A percentile compares a stretch with the other conserved stretches of the same genome.
These are phyloP conservation scores for Tillandsia fasciculata DNA, from an alignment of 176 grass and related monocot species.

Conservation along the genomic window DNA sequence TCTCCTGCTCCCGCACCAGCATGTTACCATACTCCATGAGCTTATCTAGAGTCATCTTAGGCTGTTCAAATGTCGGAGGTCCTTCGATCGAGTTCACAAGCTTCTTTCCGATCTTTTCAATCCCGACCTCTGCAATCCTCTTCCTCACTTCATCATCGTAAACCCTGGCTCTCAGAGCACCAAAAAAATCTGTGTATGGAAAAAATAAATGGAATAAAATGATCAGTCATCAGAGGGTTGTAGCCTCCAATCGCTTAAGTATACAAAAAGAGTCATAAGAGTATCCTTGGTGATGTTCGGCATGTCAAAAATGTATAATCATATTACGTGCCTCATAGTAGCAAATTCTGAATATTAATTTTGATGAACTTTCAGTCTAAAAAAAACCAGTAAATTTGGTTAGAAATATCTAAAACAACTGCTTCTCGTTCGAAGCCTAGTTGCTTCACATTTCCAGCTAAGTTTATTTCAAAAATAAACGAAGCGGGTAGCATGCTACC, in stretches of 20 bases:
- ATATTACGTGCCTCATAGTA: no score
- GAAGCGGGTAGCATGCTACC: no score
- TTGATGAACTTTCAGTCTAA: no score
- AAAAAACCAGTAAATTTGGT: no score
- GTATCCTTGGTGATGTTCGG: no score
- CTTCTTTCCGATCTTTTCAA: slow-evolving; percentile 46
- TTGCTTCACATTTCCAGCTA: no score
- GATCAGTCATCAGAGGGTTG: background rate
- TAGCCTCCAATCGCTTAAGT: background rate
- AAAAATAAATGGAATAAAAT: background rate
- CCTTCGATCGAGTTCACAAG: slow-evolving; percentile 77
- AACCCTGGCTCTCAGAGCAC: slow-evolving; percentile 69
- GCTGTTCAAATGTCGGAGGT: slow-evolving; percentile 57
- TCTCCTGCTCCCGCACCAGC: slow-evolving; percentile 77
- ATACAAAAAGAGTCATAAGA: no score
- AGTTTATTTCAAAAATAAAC: no score
- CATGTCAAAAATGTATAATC: no score
- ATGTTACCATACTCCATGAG: slow-evolving; percentile 59
- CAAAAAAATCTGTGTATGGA: slow-evolving; percentile 54
- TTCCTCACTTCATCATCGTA: slow-evolving; percentile 79
- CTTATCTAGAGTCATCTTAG: slow-evolving; percentile 56
- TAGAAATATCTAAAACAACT: no score
- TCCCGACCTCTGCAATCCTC: slow-evolving; percentile 35
- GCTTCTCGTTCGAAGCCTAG: no score
- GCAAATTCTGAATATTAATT: no score